These are phyloP conservation scores for Phytophthora macrochlamydospora DNA, from an alignment of 352 stramenopile species.

Conservation along the genomic window DNA sequence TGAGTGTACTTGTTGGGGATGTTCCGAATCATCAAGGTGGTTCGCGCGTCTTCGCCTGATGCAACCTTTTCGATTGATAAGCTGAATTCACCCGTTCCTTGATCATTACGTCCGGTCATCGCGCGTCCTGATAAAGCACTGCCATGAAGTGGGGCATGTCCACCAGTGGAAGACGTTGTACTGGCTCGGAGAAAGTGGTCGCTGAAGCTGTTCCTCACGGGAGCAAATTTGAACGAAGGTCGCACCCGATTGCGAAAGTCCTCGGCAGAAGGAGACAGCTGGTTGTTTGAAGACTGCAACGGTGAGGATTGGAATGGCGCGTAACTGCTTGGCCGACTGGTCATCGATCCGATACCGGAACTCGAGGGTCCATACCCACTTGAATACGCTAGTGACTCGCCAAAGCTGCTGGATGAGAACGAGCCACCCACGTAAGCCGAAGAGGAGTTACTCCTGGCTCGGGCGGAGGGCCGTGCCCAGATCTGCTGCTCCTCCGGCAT, in stretches of 20 bases:
- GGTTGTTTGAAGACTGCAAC: constrained; percentile 31
- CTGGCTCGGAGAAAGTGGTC: constrained; percentile 26
- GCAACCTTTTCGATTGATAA: constrained; percentile 77
- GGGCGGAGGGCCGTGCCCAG: constrained; percentile 28
- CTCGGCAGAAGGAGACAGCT: constrained; percentile 20
- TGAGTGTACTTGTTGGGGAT: constrained; percentile 99
- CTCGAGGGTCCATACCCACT: constrained; percentile 26
- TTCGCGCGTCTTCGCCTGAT: constrained; percentile 93
- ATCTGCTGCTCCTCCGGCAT: constrained; percentile 42
- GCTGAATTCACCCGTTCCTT: constrained; percentile 75
- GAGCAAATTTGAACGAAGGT: constrained; percentile 23
- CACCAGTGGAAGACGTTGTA: constrained; percentile 7
- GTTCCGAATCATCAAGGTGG: constrained; percentile 99
- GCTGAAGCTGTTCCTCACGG: constrained; percentile 33
- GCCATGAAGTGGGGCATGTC: constrained; percentile 9
- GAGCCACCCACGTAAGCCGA: constrained; percentile 42
- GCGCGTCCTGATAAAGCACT: constrained; percentile 12
- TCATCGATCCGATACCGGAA: constrained; percentile 21
- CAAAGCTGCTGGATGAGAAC: constrained; percentile 34
- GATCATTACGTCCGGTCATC: constrained; percentile 55
- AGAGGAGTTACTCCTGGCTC: constrained; percentile 48
- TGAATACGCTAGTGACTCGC: constrained; percentile 24
- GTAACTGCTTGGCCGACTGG: constrained; percentile 28
- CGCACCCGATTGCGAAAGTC: constrained; percentile 28
- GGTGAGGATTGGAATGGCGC: constrained; percentile 31